These are phyloP conservation scores for Chaetoceros muelleri DNA, from an alignment of 108 stramenopile genomes.

Conservation along the genomic window DNA sequence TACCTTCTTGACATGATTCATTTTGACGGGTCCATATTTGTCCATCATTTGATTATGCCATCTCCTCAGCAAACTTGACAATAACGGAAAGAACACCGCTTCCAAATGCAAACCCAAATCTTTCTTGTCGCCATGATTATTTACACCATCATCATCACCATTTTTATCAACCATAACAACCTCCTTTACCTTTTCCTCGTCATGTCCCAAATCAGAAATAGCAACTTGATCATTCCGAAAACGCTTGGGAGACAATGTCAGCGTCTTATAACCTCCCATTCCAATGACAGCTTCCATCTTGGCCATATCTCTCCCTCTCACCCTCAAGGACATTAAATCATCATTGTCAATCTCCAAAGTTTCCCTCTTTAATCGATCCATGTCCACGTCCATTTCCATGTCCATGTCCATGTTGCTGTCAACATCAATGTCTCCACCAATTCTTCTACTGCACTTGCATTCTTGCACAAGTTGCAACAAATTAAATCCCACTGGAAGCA, in stretches of 20 bases:
- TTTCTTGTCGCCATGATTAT: no score
- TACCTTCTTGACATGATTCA: constrained; percentile 51
- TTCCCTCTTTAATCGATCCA: no score
- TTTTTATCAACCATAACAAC: no score
- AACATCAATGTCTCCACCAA: background rate
- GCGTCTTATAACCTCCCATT: background rate
- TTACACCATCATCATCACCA: no score
- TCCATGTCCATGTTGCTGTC: no score
- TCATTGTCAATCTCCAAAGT: constrained; percentile 11
- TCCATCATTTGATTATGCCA: constrained; percentile 62
- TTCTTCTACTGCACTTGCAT: constrained; percentile 6
- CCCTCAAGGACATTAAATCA: constrained; percentile 41
- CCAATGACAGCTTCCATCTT: constrained; percentile 14
- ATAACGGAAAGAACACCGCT: constrained; percentile 84
- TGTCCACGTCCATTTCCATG: no score
- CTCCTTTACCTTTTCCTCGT: no score
- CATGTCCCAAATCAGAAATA: no score
- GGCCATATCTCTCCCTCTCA: constrained; percentile 51
- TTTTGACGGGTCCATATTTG: constrained; percentile 16
- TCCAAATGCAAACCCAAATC: constrained; percentile 41
- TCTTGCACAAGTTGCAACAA: constrained; percentile 11
- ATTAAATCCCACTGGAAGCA: constrained; percentile 54
- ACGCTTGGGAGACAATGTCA: no score
- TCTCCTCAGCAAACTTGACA: constrained; percentile 67
- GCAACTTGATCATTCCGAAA: no score